A percentile compares a stretch with the other conserved stretches of the same genome.
phyloP scores from a whole-genome alignment of 177 flowering plant species.

The Vitis hybrid region DNA sequence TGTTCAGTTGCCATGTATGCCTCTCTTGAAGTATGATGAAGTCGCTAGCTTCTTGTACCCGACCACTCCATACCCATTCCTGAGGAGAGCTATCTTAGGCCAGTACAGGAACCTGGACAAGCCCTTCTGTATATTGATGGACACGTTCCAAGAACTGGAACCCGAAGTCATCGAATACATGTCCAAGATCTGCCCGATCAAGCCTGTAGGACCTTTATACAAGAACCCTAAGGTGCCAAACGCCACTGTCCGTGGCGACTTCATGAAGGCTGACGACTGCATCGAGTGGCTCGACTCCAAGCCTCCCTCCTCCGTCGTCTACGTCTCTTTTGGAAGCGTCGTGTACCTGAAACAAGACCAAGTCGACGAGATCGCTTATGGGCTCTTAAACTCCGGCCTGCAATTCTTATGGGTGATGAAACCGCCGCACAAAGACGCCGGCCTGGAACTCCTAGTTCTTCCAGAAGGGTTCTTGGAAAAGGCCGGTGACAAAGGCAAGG shows the following conservation, averaged over 20 bases:
- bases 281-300: slow-evolving; percentile 50
- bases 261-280: slow-evolving; percentile 21
- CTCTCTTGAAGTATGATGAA: too few relatives aligned
- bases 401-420: slow-evolving; percentile 57
- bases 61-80: too few relatives aligned
- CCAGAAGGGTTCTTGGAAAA: slow-evolving; percentile 39
- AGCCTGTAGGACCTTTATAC: too few relatives aligned
- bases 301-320: slow-evolving; percentile 39
- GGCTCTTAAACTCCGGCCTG: slow-evolving; percentile 34
- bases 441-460: slow-evolving; percentile 5
- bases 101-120: too few relatives aligned
- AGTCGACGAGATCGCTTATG: slow-evolving; percentile 53
- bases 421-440: slow-evolving; percentile 21
- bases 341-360: slow-evolving; percentile 36
- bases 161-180: too few relatives aligned
- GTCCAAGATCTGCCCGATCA: too few relatives aligned
- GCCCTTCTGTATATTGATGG: too few relatives aligned
- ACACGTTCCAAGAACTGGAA: too few relatives aligned
- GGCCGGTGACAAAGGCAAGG: slow-evolving; percentile 37
- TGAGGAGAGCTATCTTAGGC: too few relatives aligned
- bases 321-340: slow-evolving; percentile 53
- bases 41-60: too few relatives aligned
- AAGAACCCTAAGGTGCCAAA: too few relatives aligned
- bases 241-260: not conserved
- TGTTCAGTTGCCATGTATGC: too few relatives aligned